phyloP scores from a whole-genome alignment of 192 early-diverging fungal genomes.

The Coemansia sp. region DNA sequence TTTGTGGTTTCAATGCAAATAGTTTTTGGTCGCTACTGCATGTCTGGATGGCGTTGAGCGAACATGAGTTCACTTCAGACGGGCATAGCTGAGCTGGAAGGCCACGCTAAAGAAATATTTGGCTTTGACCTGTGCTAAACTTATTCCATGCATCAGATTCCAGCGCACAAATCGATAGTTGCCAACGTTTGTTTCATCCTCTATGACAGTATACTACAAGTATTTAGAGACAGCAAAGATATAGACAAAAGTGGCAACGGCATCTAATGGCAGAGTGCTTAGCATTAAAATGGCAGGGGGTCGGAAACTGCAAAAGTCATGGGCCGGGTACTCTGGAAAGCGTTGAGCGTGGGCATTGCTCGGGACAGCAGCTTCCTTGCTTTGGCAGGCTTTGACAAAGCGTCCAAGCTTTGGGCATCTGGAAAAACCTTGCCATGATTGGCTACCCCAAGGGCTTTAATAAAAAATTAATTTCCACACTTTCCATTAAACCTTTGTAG shows the following conservation, averaged over 20 bases:
- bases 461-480: neutral
- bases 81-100: conserved; percentile 85
- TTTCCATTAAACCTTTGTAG: neutral
- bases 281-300: conserved; percentile 93
- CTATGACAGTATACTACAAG: conserved; percentile 7
- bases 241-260: conserved; percentile 35
- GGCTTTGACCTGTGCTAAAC: conserved; percentile 73
- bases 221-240: conserved; percentile 13
- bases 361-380: conserved; percentile 79
- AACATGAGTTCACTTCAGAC: conserved; percentile 92
- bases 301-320: conserved; percentile 83
- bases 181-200: conserved; percentile 71
- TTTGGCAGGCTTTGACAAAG: conserved; percentile 86
- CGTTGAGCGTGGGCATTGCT: conserved; percentile 81
- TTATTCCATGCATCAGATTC: conserved; percentile 53
- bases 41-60: conserved; percentile 87
- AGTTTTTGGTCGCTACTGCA: conserved; percentile 80
- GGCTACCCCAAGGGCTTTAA: neutral
- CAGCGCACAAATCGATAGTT: conserved; percentile 89
- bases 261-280: conserved; percentile 84
- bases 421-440: conserved; percentile 35
- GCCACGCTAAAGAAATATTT: conserved; percentile 88
- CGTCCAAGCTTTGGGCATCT: conserved; percentile 87
- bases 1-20: conserved; percentile 81
- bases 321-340: conserved; percentile 90